Percentiles rank a stretch among this genome's conserved stretches.
These are phyloP conservation scores for Barnettozyma pratensis DNA, from an alignment of 805 yeast species.

Conservation along the genomic window DNA sequence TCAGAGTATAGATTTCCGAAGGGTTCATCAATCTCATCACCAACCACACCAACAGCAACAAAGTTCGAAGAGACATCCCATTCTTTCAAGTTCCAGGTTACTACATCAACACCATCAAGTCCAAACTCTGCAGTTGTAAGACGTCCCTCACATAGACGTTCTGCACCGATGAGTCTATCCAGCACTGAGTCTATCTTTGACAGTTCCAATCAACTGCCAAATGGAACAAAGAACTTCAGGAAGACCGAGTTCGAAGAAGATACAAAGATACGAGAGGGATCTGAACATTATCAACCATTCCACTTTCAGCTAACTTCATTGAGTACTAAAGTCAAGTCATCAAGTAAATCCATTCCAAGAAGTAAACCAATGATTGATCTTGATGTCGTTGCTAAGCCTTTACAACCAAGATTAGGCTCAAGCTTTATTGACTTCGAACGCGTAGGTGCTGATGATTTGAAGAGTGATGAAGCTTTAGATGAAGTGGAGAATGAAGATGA, in stretches of 20 bases:
- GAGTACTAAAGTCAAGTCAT: too few relatives aligned
- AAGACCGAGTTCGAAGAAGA: background rate
- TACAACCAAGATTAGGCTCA: constrained; percentile 6
- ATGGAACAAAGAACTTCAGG: background rate
- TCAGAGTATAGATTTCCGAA: constrained; percentile 13
- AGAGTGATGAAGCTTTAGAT: constrained; percentile 2
- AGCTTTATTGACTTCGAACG: background rate
- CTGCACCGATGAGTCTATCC: constrained; percentile 8
- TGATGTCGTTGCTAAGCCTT: constrained; percentile 12
- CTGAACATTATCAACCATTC: background rate
- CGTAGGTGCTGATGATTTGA: constrained; percentile 3
- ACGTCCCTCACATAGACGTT: constrained; percentile 8
- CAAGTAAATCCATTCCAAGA: background rate
- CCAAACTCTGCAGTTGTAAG: background rate
- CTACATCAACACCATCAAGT: constrained; percentile 1
- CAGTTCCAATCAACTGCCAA: background rate
- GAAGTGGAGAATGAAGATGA: constrained; percentile 1
- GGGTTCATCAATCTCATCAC: background rate
- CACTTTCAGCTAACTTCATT: background rate
- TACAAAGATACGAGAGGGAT: background rate
- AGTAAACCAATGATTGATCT: constrained; percentile 15
- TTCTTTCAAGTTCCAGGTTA: background rate
- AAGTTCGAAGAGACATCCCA: background rate
- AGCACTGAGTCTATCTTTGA: constrained; percentile 14
- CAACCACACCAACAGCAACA: background rate